phyloP scores from a whole-genome alignment of 805 yeast species.

The Hanseniaspora taiwanica region DNA sequence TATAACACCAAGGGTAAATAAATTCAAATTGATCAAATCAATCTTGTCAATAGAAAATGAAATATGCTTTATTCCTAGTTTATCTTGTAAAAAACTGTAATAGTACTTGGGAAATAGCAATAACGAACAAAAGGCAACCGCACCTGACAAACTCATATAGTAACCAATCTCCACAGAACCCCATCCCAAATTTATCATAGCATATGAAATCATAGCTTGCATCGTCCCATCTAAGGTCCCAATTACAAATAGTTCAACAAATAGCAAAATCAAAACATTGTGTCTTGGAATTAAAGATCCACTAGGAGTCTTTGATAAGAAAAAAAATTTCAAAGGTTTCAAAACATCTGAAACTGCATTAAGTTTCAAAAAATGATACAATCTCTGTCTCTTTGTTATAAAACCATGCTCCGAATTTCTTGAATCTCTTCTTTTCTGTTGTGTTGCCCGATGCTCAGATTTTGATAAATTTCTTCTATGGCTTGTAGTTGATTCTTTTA shows the following conservation, averaged over 20 bases:
- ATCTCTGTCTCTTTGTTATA: no score
- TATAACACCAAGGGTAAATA: background rate
- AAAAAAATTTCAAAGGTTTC: slow-evolving; percentile 20
- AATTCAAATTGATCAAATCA: slow-evolving; percentile 30
- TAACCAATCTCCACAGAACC: slow-evolving; percentile 15
- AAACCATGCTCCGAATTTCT: no score
- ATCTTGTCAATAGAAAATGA: slow-evolving; percentile 36
- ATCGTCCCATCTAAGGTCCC: slow-evolving; percentile 13
- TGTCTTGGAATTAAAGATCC: slow-evolving; percentile 10
- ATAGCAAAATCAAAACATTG: slow-evolving; percentile 10
- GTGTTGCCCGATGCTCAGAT: slow-evolving; percentile 1
- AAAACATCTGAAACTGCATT: slow-evolving; percentile 23
- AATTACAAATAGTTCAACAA: slow-evolving; percentile 13
- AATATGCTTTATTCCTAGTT: background rate
- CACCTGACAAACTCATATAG: slow-evolving; percentile 14
- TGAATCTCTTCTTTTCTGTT: background rate
- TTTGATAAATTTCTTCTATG: slow-evolving; percentile 38
- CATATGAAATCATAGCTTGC: slow-evolving; percentile 10
- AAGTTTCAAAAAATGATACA: background rate
- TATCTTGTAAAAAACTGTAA: slow-evolving; percentile 6
- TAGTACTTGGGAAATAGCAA: background rate
- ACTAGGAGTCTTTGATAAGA: slow-evolving; percentile 9
- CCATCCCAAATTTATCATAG: slow-evolving; percentile 12
- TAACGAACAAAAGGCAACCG: slow-evolving; percentile 7
- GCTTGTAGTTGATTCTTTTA: slow-evolving; percentile 51